Conservation (phyloP, 352 stramenopile species). For the Aphanomyces euteiches region DNA sequence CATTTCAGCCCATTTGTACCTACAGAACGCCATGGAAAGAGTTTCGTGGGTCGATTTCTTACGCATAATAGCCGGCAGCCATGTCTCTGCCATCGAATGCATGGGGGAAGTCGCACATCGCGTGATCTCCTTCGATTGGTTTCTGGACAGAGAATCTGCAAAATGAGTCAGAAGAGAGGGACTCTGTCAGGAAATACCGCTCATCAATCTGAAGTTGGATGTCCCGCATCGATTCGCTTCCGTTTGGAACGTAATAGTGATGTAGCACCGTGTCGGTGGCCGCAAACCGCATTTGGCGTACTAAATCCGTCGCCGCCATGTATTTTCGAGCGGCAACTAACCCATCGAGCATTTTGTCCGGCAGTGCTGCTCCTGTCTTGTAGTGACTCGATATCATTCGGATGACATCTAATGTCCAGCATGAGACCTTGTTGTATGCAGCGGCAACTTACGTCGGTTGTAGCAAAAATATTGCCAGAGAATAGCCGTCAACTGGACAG, state of each 20-base stretch:
- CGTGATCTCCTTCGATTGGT: conserved; percentile 92
- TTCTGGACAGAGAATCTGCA: conserved; percentile 75
- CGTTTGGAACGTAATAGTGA: conserved; percentile 54
- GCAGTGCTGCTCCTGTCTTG: conserved; percentile 87
- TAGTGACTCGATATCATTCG: conserved; percentile 70
- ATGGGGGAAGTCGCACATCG: conserved; percentile 92
- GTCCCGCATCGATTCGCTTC: conserved; percentile 70
- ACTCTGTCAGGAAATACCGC: conserved; percentile 34
- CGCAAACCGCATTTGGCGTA: conserved; percentile 95
- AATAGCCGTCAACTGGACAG: conserved; percentile 29
- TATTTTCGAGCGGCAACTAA: conserved; percentile 94
- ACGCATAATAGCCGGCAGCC: conserved; percentile 95
- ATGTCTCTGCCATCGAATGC: conserved; percentile 76
- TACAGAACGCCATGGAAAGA: conserved; percentile 32
- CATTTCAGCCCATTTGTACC: conserved; percentile 97
- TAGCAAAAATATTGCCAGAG: neutral
- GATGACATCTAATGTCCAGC: neutral
- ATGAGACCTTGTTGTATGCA: neutral
- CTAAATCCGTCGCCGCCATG: conserved; percentile 92
- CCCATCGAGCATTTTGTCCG: conserved; percentile 94
- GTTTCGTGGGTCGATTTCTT: conserved; percentile 92
- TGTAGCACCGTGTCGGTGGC: conserved; percentile 83
- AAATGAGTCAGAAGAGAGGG: neutral
- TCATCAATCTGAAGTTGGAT: conserved; percentile 90
- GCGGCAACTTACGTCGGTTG: too few relatives aligned